Conservation (phyloP, 768 basidiomycete species). For the Tricholoma sp. region DNA sequence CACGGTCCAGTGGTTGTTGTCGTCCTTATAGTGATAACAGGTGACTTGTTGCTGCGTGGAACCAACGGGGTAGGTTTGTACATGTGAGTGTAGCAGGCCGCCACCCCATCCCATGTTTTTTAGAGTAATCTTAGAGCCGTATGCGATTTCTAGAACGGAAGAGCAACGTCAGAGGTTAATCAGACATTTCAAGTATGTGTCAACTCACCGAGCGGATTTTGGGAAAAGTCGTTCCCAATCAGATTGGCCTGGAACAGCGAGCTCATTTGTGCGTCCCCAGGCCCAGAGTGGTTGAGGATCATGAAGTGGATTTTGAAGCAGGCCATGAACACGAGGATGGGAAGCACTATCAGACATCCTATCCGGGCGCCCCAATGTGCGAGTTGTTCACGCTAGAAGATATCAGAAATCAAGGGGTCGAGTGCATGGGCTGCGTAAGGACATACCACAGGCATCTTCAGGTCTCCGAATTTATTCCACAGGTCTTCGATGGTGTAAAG, state of each 20-base stretch:
- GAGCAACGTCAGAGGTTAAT: background rate
- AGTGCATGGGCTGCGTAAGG: background rate
- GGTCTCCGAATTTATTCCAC: constrained; percentile 97
- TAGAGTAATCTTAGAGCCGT: constrained; percentile 85
- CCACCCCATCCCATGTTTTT: constrained; percentile 99
- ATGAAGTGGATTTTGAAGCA: constrained; percentile 97
- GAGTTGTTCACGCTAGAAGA: constrained; percentile 70
- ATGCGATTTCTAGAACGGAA: constrained; percentile 65
- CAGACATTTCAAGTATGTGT: constrained; percentile 1
- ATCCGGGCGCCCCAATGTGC: constrained; percentile 90
- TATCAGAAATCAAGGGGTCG: background rate
- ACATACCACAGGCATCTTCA: constrained; percentile 84
- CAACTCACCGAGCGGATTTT: constrained; percentile 68
- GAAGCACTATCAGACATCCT: constrained; percentile 81
- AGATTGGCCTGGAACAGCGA: constrained; percentile 97
- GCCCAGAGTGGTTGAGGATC: constrained; percentile 88
- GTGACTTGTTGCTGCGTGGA: constrained; percentile 95
- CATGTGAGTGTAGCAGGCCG: constrained; percentile 92
- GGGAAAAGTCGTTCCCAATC: constrained; percentile 88
- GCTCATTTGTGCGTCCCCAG: constrained; percentile 98
- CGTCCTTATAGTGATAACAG: constrained; percentile 99
- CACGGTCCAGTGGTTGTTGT: constrained; percentile 90
- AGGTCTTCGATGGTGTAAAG: constrained; percentile 96
- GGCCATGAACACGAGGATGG: constrained; percentile 87
- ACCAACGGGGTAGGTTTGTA: constrained; percentile 91